A percentile compares a stretch with the other conserved stretches of the same genome.
Evolutionary conservation across 148 eudicot species (phyloP).

Genomic region (Tetragonia tetragonoides): DNA sequence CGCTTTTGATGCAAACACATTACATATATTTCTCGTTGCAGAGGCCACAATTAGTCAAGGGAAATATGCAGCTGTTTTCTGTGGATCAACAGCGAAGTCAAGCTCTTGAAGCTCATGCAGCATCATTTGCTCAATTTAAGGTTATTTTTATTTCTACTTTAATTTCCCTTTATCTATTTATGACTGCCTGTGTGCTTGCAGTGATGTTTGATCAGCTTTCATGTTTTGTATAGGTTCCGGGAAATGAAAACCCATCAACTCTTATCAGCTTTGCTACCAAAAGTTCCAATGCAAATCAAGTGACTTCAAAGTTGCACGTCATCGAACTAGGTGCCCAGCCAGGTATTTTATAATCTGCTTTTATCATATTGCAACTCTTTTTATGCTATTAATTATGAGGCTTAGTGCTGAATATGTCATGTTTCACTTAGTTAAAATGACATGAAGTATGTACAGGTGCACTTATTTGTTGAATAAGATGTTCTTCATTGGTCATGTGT

Average conservation of each 20-base stretch:
- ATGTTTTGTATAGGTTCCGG: conserved; percentile 49
- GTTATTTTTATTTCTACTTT: conserved; percentile 29
- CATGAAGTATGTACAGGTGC: neutral
- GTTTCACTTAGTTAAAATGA: neutral
- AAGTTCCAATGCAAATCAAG: conserved; percentile 76
- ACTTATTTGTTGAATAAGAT: neutral
- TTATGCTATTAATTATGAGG: neutral
- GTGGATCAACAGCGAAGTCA: conserved; percentile 99
- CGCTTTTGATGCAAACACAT: neutral
- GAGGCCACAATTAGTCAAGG: conserved; percentile 97
- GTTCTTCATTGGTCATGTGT: neutral
- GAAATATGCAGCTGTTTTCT: conserved; percentile 92
- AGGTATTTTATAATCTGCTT: conserved; percentile 35
- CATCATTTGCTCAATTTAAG: conserved; percentile 81
- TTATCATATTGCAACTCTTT: neutral
- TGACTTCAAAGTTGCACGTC: conserved; percentile 83
- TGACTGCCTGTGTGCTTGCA: neutral
- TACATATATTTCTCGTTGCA: conserved; percentile 11
- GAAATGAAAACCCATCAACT: conserved; percentile 85
- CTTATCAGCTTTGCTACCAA: conserved; percentile 92
- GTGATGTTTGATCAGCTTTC: conserved; percentile 1
- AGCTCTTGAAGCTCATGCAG: conserved; percentile 99
- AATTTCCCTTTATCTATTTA: neutral
- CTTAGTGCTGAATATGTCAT: neutral
- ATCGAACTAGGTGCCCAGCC: conserved; percentile 99